These are phyloP conservation scores for Verruconis gallopava DNA, from an alignment of 2,329 filamentous ascomycete species.

Conservation along the genomic window DNA sequence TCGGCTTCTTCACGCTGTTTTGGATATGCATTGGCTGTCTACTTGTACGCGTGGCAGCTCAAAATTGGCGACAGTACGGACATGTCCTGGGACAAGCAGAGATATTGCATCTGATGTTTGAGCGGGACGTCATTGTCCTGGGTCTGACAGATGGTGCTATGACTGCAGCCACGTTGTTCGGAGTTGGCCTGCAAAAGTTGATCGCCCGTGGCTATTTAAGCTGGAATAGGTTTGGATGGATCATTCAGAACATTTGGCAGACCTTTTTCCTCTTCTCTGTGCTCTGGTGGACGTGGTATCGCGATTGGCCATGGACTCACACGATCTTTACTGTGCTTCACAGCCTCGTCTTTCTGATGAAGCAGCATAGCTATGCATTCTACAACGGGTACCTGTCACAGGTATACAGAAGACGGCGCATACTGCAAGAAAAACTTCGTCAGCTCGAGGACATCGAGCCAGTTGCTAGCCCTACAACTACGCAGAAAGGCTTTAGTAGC, in stretches of 20 bases:
- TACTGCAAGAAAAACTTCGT: conserved; percentile 39
- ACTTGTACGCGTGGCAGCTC: conserved; percentile 51
- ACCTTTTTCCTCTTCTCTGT: conserved; percentile 47
- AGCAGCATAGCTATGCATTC: conserved; percentile 68
- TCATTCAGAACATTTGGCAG: conserved; percentile 66
- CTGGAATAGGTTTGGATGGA: conserved; percentile 59
- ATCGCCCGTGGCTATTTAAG: conserved; percentile 47
- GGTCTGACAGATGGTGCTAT: conserved; percentile 55
- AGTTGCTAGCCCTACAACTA: conserved; percentile 25
- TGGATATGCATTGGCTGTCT: conserved; percentile 59
- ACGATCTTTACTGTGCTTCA: conserved; percentile 68
- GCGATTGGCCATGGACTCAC: conserved; percentile 74
- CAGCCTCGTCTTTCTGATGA: conserved; percentile 66
- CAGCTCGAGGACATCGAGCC: conserved; percentile 44
- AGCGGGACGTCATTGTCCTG: conserved; percentile 37
- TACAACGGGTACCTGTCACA: conserved; percentile 64
- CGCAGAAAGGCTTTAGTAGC: background rate
- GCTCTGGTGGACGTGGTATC: conserved; percentile 49
- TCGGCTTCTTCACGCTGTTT: conserved; percentile 69
- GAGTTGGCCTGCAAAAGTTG: conserved; percentile 50
- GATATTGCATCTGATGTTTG: conserved; percentile 57
- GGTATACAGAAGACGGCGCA: conserved; percentile 36
- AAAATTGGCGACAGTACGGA: conserved; percentile 57
- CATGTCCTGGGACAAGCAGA: conserved; percentile 58
- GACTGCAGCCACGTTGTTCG: conserved; percentile 52